phyloP scores from a whole-genome alignment of 371 early-diverging fungal genomes.

The Syncephalastrum sp. region DNA sequence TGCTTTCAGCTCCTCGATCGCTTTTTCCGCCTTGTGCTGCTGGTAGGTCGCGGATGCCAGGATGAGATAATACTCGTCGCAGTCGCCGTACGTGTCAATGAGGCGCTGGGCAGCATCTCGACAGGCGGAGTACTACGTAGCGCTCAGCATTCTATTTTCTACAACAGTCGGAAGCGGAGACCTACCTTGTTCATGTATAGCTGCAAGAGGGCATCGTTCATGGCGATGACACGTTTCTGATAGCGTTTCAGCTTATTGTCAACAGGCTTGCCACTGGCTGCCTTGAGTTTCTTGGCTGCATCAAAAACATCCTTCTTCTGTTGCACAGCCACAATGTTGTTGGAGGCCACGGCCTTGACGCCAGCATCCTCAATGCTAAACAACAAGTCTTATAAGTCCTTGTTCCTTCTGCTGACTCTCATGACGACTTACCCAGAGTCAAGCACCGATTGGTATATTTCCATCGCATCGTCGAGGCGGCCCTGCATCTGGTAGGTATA shows the following conservation, averaged over 20 bases:
- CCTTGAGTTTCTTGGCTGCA: slow-evolving; percentile 56
- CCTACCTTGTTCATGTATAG: slow-evolving; percentile 64
- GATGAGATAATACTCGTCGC: slow-evolving; percentile 59
- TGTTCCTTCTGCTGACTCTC: background rate
- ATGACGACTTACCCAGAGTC: slow-evolving; percentile 53
- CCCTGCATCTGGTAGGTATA: slow-evolving; percentile 73
- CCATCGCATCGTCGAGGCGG: slow-evolving; percentile 53
- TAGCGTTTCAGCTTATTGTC: slow-evolving; percentile 59
- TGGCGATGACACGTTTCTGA: slow-evolving; percentile 66
- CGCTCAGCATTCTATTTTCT: background rate
- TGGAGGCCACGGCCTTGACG: slow-evolving; percentile 64
- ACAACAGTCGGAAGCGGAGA: background rate
- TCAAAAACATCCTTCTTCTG: slow-evolving; percentile 60
- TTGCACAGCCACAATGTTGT: slow-evolving; percentile 64
- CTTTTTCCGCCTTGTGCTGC: slow-evolving; percentile 55
- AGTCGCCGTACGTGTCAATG: slow-evolving; percentile 59
- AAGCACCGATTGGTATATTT: slow-evolving; percentile 62
- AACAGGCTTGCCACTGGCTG: slow-evolving; percentile 54
- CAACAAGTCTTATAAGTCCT: slow-evolving; percentile 2
- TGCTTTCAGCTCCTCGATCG: slow-evolving; percentile 60
- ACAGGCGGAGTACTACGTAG: slow-evolving; percentile 49
- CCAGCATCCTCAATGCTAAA: slow-evolving; percentile 39
- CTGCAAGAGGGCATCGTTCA: slow-evolving; percentile 68
- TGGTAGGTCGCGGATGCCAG: slow-evolving; percentile 57
- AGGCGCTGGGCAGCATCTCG: slow-evolving; percentile 53